A percentile compares a stretch with the other conserved stretches of the same genome.
These are phyloP conservation scores for Biancaea sappan DNA, from an alignment of 306 rosid genomes.

Conservation along the genomic window DNA sequence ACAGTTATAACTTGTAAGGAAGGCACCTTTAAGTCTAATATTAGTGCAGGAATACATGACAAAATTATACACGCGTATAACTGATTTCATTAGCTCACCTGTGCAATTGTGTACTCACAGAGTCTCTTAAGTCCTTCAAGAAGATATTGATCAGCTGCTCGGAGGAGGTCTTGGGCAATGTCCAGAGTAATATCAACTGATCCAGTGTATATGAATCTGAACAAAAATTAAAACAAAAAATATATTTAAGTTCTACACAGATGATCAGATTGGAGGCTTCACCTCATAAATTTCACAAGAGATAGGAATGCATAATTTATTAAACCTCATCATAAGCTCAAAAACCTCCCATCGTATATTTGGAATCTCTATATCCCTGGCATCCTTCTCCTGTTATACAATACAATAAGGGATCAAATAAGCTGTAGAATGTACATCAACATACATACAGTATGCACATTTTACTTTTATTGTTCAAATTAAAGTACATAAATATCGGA, in stretches of 20 bases:
- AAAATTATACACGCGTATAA: not conserved
- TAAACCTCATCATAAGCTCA: constrained; percentile 84
- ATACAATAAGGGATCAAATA: not conserved
- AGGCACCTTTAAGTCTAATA: constrained; percentile 20
- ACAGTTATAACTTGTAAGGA: constrained; percentile 18
- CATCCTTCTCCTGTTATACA: constrained; percentile 82
- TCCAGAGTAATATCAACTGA: constrained; percentile 69
- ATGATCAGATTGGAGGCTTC: constrained; percentile 26
- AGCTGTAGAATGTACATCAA: constrained; percentile 3
- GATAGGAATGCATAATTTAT: constrained; percentile 6
- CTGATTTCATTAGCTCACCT: constrained; percentile 47
- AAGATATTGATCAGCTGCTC: constrained; percentile 96
- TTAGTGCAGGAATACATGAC: constrained; percentile 35
- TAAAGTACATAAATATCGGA: too few species aligned
- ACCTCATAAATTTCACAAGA: constrained; percentile 4
- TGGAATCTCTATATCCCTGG: constrained; percentile 90
- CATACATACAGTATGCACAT: not conserved
- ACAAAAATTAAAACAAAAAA: not conserved
- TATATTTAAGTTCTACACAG: constrained; percentile 20
- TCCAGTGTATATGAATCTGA: constrained; percentile 91
- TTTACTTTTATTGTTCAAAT: constrained; percentile 5
- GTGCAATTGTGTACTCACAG: constrained; percentile 80
- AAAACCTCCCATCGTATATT: constrained; percentile 94
- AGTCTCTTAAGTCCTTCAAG: constrained; percentile 88
- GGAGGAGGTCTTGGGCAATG: constrained; percentile 85